phyloP scores from a whole-genome alignment of 164 flowering plant species.

The Berberis vulgaris region DNA sequence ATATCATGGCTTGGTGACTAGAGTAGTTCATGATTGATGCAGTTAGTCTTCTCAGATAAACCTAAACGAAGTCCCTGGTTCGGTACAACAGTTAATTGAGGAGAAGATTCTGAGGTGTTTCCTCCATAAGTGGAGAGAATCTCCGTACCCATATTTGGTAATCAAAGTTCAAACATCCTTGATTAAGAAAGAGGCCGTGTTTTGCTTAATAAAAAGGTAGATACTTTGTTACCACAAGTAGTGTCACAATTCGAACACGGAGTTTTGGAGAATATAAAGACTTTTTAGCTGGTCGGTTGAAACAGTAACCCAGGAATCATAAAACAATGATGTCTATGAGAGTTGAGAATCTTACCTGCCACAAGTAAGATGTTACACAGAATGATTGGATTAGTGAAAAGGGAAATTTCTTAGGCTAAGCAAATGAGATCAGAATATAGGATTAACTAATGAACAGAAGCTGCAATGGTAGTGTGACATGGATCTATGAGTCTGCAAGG shows the following conservation, averaged over 20 bases:
- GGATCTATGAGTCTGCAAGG: background rate
- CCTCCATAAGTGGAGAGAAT: background rate
- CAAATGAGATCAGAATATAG: constrained; percentile 4
- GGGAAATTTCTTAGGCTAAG: constrained; percentile 1
- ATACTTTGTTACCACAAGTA: background rate
- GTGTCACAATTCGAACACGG: background rate
- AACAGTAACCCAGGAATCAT: constrained; percentile 1
- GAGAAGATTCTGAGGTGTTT: background rate
- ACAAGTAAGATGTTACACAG: background rate
- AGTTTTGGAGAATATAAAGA: constrained; percentile 4
- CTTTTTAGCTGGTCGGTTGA: constrained; percentile 7
- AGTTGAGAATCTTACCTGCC: background rate
- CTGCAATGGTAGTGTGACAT: constrained; percentile 12
- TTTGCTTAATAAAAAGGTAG: constrained; percentile 13
- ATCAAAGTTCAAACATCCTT: constrained; percentile 3
- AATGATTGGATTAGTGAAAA: constrained; percentile 1
- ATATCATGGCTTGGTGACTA: too few relatives aligned
- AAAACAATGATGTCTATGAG: constrained; percentile 5
- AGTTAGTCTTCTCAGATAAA: too few relatives aligned
- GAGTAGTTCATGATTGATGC: too few relatives aligned
- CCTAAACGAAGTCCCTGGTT: too few relatives aligned
- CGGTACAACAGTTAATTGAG: too few relatives aligned
- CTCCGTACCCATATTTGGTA: background rate
- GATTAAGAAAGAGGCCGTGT: constrained; percentile 12
- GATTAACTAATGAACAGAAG: constrained; percentile 6